phyloP scores from a whole-genome alignment of 345 rosid genomes.

The Aurinia saxatilis region DNA sequence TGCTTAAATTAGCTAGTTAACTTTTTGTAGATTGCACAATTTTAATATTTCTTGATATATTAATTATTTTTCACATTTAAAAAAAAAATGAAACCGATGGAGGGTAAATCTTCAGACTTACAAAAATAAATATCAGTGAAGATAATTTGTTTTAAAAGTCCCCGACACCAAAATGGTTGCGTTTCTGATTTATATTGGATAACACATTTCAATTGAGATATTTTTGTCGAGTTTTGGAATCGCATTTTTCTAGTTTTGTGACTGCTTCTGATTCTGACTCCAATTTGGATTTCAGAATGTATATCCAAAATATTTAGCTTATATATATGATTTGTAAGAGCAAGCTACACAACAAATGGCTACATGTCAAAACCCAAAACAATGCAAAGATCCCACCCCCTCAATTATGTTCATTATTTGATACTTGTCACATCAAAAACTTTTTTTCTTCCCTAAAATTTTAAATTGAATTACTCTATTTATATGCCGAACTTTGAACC shows the following conservation, averaged over 20 bases:
- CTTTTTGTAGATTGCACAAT: too few relatives aligned
- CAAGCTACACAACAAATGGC: conserved; percentile 17
- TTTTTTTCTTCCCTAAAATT: background rate
- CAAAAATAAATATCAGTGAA: too few relatives aligned
- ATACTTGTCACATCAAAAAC: conserved; percentile 25
- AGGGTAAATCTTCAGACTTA: too few relatives aligned
- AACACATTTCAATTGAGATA: background rate
- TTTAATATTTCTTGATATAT: too few relatives aligned
- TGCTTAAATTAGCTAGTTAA: too few relatives aligned
- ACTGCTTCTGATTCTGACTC: background rate
- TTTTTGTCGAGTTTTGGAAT: background rate
- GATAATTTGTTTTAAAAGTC: too few relatives aligned
- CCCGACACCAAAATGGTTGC: background rate
- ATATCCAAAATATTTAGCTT: too few relatives aligned
- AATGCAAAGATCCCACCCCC: background rate
- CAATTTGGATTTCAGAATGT: too few relatives aligned
- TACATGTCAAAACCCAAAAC: conserved; percentile 13
- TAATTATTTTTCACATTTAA: too few relatives aligned
- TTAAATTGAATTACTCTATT: background rate
- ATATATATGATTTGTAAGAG: background rate
- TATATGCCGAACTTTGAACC: conserved; percentile 9
- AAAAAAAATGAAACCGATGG: too few relatives aligned
- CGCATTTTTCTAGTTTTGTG: background rate
- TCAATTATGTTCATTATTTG: conserved; percentile 10
- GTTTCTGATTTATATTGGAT: background rate